Evolutionary conservation across 2,329 filamentous ascomycete genomes (phyloP), one percentile per base, ranked within the genome.

Genomic region (Sphaceloma murrayae): DNA sequence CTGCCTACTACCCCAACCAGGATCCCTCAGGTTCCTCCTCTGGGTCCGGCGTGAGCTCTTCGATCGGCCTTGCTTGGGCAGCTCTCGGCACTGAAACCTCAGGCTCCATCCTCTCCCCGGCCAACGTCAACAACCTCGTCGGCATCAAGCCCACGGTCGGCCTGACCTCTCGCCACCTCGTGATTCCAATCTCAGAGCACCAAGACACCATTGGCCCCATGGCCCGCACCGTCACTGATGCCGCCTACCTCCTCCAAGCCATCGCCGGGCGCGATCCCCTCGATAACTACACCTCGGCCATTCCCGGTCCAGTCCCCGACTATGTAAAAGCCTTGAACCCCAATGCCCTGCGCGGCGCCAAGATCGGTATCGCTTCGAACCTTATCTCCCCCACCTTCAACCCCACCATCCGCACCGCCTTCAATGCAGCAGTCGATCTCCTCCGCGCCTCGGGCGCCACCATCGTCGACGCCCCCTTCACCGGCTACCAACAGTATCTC

Each of bases 101-200:
- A 48, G 80, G 79, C 3, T 79, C 73, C 13, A 81, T 85, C 44
- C 55, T 82, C 3, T 67, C 66, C 7, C 80, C 81, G 0, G 63
- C 62, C 13, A 54, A 67, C 17, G 52, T 62, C 4, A 81, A 75
- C 62, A 80, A 79, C 46, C 56, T 82, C 1, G 78, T 82, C 0
- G 80, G 77, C 1, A 77, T 85, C 56, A 80, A 79, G 55, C 77
- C 79, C 1, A 80, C 77, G 0, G 74, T 82, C 1, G 80, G 79
- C 0, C 63, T 83, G 3, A 81, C 74, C 0, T 78, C 75, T 1
- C 65, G 75, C 10, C 62, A 72, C 48, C 65, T 80, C 3, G 79
- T 83, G 1, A 73, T 85, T 8, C 81, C 82, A 0, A 75, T 85
- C 47, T 71, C 66, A 19, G 63, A 74, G 50, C 72, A 68, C 46